A percentile compares a stretch with the other conserved stretches of the same genome.
Conservation (phyloP, 1,284 basidiomycete genomes). For the Naganishia albida region DNA sequence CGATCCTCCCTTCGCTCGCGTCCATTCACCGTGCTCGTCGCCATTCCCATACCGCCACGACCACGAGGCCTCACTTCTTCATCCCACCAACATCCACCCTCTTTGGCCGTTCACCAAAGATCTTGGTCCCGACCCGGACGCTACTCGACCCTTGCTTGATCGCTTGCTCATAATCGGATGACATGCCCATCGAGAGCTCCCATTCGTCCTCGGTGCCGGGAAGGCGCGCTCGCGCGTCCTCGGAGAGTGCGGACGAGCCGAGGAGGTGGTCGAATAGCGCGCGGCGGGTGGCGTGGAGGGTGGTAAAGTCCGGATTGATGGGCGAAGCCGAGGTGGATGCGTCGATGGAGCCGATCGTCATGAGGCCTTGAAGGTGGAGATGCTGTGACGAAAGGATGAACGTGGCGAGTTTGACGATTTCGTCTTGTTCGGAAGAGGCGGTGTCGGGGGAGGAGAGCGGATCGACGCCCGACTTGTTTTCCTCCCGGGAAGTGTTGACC, state of each 20-base stretch:
- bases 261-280: constrained; percentile 54
- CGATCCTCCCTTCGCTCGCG: too few relatives aligned
- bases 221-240: constrained; percentile 42
- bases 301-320: constrained; percentile 81
- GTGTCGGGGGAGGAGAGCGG: constrained; percentile 47
- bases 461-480: constrained; percentile 79
- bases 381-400: constrained; percentile 76
- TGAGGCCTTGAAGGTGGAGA: constrained; percentile 78
- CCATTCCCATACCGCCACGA: too few relatives aligned
- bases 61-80: too few relatives aligned
- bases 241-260: constrained; percentile 52
- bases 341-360: constrained; percentile 90
- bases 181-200: constrained; percentile 97
- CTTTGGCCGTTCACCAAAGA: constrained; percentile 72
- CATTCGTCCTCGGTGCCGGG: constrained; percentile 60
- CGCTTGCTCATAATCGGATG: constrained; percentile 87
- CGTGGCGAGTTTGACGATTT: constrained; percentile 67
- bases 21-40: too few relatives aligned
- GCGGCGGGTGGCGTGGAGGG: constrained; percentile 66
- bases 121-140: constrained; percentile 87
- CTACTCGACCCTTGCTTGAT: constrained; percentile 79
- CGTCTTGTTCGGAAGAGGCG: constrained; percentile 40
- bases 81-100: constrained; percentile 19
- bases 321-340: constrained; percentile 64
- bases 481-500: constrained; percentile 92